Evolutionary conservation across 2,329 filamentous ascomycete species (phyloP).

Genomic region (Ophiostoma pallidulum): DNA sequence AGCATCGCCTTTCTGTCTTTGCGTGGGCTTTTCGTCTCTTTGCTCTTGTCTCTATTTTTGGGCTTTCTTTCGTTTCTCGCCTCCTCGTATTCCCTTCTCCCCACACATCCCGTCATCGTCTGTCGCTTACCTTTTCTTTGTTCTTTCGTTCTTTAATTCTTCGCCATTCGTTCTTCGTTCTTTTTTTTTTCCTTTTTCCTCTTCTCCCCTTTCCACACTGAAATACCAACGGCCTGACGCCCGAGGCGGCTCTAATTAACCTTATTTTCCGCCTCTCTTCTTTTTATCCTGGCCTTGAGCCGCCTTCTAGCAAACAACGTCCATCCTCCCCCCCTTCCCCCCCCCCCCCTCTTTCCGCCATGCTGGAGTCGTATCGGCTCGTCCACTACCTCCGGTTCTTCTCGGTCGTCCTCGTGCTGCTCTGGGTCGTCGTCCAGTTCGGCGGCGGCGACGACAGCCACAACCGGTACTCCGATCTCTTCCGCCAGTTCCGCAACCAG

Average conservation of each 20-base stretch:
- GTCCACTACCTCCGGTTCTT: slow-evolving; percentile 21
- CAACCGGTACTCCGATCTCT: slow-evolving; percentile 15
- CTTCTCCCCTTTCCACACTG: neutral
- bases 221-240: too few relatives aligned
- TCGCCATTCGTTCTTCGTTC: neutral
- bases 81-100: too few relatives aligned
- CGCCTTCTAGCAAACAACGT: too few relatives aligned
- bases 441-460: slow-evolving; percentile 5
- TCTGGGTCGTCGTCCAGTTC: slow-evolving; percentile 22
- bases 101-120: too few relatives aligned
- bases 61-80: too few relatives aligned
- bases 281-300: neutral
- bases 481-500: slow-evolving; percentile 25
- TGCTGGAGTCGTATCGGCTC: slow-evolving; percentile 21
- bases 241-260: too few relatives aligned
- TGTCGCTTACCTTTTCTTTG: neutral
- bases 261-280: neutral
- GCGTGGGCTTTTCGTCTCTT: too few relatives aligned
- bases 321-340: too few relatives aligned
- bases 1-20: too few relatives aligned
- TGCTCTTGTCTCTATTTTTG: too few relatives aligned
- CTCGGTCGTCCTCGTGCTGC: slow-evolving; percentile 18
- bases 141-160: neutral
- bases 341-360: slow-evolving; percentile 9
- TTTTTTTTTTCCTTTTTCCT: neutral